Evolutionary conservation across 2,329 filamentous ascomycete genomes (phyloP), one percentile per base, ranked within the genome.

Genomic region (Lithohypha guttulata): DNA sequence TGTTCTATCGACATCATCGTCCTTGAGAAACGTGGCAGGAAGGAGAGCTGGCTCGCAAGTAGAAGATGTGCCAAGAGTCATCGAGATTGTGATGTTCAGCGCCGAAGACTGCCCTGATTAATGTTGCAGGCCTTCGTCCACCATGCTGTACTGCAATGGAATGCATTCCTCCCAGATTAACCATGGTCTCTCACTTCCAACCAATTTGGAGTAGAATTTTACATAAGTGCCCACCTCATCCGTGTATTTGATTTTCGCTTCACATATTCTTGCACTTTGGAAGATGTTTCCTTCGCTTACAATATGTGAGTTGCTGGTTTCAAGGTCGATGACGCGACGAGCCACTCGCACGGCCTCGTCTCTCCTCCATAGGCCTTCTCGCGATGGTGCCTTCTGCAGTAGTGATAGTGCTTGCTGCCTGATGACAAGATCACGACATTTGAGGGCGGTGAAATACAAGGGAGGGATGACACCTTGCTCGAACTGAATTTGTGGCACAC

Each of bases 381-480:
- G 29, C 14, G 17, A 13, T 2, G 49, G 49, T 11, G 44, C 43
- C 34, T 40, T 18, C 20, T 33, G 21, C 18, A 51, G 34, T 2
- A 49, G 30, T 3, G 20, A 26, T 14, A 50, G 37, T 13, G 55
- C 54, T 27, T 50, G 49, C 4, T 49, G 43, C 5, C 59, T 49
- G 18, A 60, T 42, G 6, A 45, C 41, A 8, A 52, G 53, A 30
- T 55, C 43, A 2, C 59, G 57, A 35, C 59, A 61, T 37, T 57
- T 59, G 1, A 56, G 41, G 2, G 54, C 52, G 0, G 51, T 51
- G 33, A 59, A 59, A 30, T 59, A 60, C 11, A 62, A 27, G 2
- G 57, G 53, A 1, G 56, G 52, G 38, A 55, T 42, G 6, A 49
- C 52, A 10, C 57, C 57, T 15, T 52, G 42, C 17, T 60, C 58